These are phyloP conservation scores for Epichloe sp. DNA, from an alignment of 2,329 filamentous ascomycete species.

Conservation along the genomic window DNA sequence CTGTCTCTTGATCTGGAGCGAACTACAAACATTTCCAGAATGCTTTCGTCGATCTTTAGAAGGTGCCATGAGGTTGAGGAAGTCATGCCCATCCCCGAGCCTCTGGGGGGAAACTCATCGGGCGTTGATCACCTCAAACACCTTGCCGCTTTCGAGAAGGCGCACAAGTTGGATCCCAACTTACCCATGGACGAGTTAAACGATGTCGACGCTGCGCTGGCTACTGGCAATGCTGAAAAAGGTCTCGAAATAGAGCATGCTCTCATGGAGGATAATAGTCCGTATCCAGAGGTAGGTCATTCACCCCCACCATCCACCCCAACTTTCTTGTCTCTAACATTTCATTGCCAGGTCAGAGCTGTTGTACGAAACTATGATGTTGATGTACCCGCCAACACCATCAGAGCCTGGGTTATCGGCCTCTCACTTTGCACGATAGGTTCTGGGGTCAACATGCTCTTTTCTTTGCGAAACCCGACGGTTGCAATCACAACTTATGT, in stretches of 20 bases:
- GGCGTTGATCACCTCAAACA: slow-evolving; percentile 29
- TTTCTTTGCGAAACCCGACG: slow-evolving; percentile 45
- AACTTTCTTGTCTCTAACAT: background rate
- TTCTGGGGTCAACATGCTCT: slow-evolving; percentile 48
- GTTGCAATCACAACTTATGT: slow-evolving; percentile 48
- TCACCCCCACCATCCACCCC: too few species aligned
- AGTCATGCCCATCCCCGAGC: slow-evolving; percentile 28
- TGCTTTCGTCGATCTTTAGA: slow-evolving; percentile 27
- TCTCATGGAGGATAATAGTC: slow-evolving; percentile 50
- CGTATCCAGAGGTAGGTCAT: slow-evolving; percentile 46
- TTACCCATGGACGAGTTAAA: slow-evolving; percentile 48
- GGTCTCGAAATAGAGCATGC: slow-evolving; percentile 44
- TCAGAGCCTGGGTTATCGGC: slow-evolving; percentile 52
- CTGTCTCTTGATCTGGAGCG: background rate
- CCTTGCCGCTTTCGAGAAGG: slow-evolving; percentile 43
- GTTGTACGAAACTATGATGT: slow-evolving; percentile 53
- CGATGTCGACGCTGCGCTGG: slow-evolving; percentile 45
- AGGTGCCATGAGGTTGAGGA: slow-evolving; percentile 33
- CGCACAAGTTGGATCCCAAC: slow-evolving; percentile 52
- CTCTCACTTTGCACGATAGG: slow-evolving; percentile 47
- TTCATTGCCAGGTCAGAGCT: slow-evolving; percentile 39
- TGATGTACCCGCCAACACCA: slow-evolving; percentile 50
- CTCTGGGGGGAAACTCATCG: slow-evolving; percentile 23
- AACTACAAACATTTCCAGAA: slow-evolving; percentile 6
- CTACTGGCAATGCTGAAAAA: slow-evolving; percentile 40